Base-by-base conservation (phyloP, 495 filamentous ascomycete genomes). In the Annulohypoxylon nitens region DNA sequence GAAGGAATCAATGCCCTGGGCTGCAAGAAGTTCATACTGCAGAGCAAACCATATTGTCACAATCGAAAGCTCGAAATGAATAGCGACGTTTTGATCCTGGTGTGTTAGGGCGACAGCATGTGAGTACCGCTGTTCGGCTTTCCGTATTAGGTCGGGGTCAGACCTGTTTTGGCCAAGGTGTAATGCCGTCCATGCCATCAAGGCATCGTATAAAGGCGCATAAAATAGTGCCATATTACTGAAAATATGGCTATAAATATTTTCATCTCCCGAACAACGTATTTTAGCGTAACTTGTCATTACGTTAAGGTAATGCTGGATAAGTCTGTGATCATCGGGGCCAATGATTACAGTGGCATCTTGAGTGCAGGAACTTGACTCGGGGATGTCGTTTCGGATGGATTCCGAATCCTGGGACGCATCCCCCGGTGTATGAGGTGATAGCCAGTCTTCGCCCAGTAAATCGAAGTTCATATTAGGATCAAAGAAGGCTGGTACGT, bases 41-140 rank as follows among this genome's bases (percentile, higher is more conserved):
- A 71, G 23, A 4, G 62, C 62, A 33, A 71, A 71, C 69, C 69
- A 71, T 2, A 71, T 66, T 18, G 69, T 71, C n/a, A 71, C 62
- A 16, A 71, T 71, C 16, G 69, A 71, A 34, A 65, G 61, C 26
- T 71, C 69, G 37, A 71, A 71, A 14, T 66, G 47, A 6, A 71
- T 6, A 5, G 69, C 69, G 20, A 71, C 53, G 16, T 61, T 61
- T 23, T 62, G 69, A 30, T 71, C 69, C n/a, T 11, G 62, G n/a
- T 66, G 47, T 7, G 45, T 37, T 33, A 61, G 20, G 9, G 69
- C 30, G 34, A 71, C 37, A 9, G 69, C 69, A 12, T 61, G 69
- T 2, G 37, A 23, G 39, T 66, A 71, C 55, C 61, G 69, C 26
- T 71, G 55, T 8, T 66, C 69, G 12, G 69, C 69, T 25, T 66